phyloP scores from a whole-genome alignment of 345 rosid species.

The Zanthoxylum bungeanum region DNA sequence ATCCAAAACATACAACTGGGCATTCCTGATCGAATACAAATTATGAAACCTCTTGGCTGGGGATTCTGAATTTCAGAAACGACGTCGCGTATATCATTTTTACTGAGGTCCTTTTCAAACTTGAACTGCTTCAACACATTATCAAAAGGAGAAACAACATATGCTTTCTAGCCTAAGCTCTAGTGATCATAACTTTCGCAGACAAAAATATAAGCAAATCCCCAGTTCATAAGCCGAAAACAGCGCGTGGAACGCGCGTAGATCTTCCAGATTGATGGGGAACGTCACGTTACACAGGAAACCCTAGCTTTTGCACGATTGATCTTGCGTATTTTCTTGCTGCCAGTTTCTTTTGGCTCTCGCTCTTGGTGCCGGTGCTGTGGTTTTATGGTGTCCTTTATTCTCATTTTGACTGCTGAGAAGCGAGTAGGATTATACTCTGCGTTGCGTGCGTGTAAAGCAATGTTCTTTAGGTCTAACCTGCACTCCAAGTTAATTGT shows the following conservation, averaged over 20 bases:
- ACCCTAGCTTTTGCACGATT: slow-evolving; percentile 78
- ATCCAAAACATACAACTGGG: too few relatives aligned
- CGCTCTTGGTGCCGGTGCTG: slow-evolving; percentile 93
- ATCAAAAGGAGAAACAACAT: slow-evolving; percentile 83
- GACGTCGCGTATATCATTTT: too few relatives aligned
- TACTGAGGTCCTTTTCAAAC: neutral
- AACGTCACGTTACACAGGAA: slow-evolving; percentile 71
- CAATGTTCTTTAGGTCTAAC: slow-evolving; percentile 71
- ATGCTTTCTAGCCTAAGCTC: slow-evolving; percentile 94
- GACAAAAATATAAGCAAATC: slow-evolving; percentile 86
- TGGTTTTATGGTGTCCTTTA: slow-evolving; percentile 85
- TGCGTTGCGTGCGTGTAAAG: slow-evolving; percentile 73
- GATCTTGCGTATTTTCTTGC: slow-evolving; percentile 84
- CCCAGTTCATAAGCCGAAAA: slow-evolving; percentile 88
- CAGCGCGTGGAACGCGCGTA: slow-evolving; percentile 62
- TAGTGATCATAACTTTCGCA: slow-evolving; percentile 94
- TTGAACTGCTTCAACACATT: slow-evolving; percentile 79
- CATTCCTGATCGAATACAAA: too few relatives aligned
- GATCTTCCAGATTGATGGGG: slow-evolving; percentile 70
- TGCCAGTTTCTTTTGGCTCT: slow-evolving; percentile 60
- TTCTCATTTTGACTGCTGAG: slow-evolving; percentile 91
- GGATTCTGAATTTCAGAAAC: too few relatives aligned
- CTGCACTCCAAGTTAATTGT: slow-evolving; percentile 76
- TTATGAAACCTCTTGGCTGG: too few relatives aligned
- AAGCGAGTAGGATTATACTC: slow-evolving; percentile 84